Base-by-base conservation (phyloP, 2,329 filamentous ascomycete genomes). In the Nakataea oryzae region DNA sequence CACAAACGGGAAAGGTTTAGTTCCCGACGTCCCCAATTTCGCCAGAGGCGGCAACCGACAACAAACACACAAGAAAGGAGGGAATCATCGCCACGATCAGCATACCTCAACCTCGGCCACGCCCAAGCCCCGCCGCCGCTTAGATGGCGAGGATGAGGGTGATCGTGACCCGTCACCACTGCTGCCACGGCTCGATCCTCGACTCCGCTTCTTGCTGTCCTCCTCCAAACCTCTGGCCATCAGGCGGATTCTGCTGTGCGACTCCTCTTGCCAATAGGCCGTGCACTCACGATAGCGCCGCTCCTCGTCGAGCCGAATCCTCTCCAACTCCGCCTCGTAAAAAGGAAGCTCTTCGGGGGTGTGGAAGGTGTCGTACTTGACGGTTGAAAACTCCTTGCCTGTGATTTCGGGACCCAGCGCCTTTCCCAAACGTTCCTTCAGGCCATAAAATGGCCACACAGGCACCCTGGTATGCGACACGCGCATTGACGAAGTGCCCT, bases 341-440 rank as follows among this genome's bases (percentile, higher is more conserved):
- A 77, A 74, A 2, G 63, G 59, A 1, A 50, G 28, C 54, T 27
- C 57, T 17, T 56, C 24, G 24, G 24, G 56, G 3, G 54, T 56
- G 59, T 62, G 62, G n/a, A 54, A 64, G 24, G 64, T 69, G 54
- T 65, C 62, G 28, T 56, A 61, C 14, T 54, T 29, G n/a, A 28
- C 13, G n/a, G 29, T 59, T 7, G 68, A 64, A 28, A 72, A 72
- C 12, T 64, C 57, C 2, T 74, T 68, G 27, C 81, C 81, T 4
- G 82, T 78, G 14, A 84, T 66, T 3, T 83, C 80, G 24, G 72
- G 69, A 9, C 82, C 82, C 0, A 86, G 71, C 3, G 80, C 82
- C 64, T 77, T 76, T 54, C 80, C 81, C 0, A 86, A 73, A 7
- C 83, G 77, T 68, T 85, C 81, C 63, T 79, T 78, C 8, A 86